Evolutionary conservation across 495 filamentous ascomycete species (phyloP).

Genomic region (Sordaria brevicollis): DNA sequence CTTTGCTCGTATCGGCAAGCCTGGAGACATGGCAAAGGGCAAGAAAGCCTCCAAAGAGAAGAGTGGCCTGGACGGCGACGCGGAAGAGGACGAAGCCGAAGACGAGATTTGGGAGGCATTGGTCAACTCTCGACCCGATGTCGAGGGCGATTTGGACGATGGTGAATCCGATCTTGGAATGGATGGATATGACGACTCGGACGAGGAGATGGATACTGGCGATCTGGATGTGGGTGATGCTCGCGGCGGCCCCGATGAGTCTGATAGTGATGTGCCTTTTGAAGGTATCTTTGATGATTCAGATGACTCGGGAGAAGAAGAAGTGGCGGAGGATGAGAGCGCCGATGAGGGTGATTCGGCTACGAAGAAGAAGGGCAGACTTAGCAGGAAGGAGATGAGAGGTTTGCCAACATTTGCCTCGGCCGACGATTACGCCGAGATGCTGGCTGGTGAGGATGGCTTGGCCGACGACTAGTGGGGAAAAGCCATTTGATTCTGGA

Average conservation of each 20-base stretch:
- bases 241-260: constrained; percentile 30
- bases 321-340: constrained; percentile 22
- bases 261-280: constrained; percentile 32
- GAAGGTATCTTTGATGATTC: constrained; percentile 33
- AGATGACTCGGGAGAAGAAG: constrained; percentile 20
- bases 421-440: constrained; percentile 82
- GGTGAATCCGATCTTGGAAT: constrained; percentile 43
- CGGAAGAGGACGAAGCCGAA: constrained; percentile 42
- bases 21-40: constrained; percentile 40
- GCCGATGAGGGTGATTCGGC: constrained; percentile 15
- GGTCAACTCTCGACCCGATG: constrained; percentile 46
- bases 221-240: constrained; percentile 13
- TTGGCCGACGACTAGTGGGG: constrained; percentile 10
- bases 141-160: constrained; percentile 45
- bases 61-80: constrained; percentile 4
- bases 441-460: constrained; percentile 65
- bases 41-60: constrained; percentile 44
- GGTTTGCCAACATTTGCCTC: constrained; percentile 85
- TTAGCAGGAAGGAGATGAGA: constrained; percentile 75
- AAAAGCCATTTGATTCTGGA: background rate
- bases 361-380: constrained; percentile 37
- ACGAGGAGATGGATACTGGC: constrained; percentile 35
- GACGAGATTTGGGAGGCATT: constrained; percentile 92
- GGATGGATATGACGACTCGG: constrained; percentile 33
- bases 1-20: constrained; percentile 71